phyloP scores from a whole-genome alignment of 768 basidiomycete species.

The Hericium coralloides region DNA sequence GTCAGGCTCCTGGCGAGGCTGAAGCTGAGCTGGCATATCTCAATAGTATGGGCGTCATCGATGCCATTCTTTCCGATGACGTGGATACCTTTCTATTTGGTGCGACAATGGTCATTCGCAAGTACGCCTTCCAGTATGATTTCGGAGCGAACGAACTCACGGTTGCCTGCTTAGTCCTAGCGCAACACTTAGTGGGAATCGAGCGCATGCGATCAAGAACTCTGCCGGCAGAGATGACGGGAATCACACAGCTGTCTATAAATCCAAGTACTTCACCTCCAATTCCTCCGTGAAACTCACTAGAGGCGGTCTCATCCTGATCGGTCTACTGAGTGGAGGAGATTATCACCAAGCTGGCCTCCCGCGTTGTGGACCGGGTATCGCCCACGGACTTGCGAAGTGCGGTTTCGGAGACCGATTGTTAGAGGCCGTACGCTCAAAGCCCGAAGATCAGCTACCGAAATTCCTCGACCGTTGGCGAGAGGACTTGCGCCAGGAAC shows the following conservation, averaged over 20 bases:
- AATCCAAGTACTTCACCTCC: constrained; percentile 30
- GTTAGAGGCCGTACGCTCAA: constrained; percentile 44
- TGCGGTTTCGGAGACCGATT: constrained; percentile 75
- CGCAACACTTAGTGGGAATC: constrained; percentile 65
- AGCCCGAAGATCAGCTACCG: constrained; percentile 32
- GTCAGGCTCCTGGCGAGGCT: constrained; percentile 84
- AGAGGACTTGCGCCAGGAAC: constrained; percentile 47
- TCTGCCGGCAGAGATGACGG: constrained; percentile 65
- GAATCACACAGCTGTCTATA: constrained; percentile 46
- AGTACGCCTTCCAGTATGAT: constrained; percentile 35
- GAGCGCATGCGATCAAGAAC: constrained; percentile 52
- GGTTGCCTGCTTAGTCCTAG: constrained; percentile 39
- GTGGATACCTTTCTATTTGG: constrained; percentile 92
- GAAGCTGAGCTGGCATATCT: constrained; percentile 90
- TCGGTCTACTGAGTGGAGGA: constrained; percentile 81
- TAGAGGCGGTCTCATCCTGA: constrained; percentile 63
- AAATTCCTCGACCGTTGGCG: constrained; percentile 59
- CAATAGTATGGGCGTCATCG: constrained; percentile 73
- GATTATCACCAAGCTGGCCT: constrained; percentile 79
- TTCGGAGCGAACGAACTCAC: neutral
- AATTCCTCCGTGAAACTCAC: constrained; percentile 44
- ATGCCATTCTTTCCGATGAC: constrained; percentile 87
- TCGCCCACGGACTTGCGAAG: constrained; percentile 69
- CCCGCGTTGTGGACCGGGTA: constrained; percentile 56
- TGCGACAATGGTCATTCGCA: constrained; percentile 73